Evolutionary conservation across 768 basidiomycete species (phyloP).

Genomic region (Suillus variegatus): DNA sequence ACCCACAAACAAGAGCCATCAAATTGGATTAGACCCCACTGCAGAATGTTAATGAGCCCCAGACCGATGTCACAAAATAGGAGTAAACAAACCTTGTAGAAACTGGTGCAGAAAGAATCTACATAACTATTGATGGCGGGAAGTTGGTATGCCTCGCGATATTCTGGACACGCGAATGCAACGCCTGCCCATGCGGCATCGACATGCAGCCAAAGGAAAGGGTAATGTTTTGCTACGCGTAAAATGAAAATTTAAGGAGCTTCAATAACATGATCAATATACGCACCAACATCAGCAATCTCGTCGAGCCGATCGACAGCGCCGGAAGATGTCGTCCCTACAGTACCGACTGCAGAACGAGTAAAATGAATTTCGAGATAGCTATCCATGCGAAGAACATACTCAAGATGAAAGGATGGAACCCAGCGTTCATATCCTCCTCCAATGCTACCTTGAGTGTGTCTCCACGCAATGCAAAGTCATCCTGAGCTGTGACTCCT

Average conservation of each 20-base stretch:
- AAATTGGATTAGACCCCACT: conserved; percentile 93
- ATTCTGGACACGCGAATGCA: conserved; percentile 78
- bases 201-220: conserved; percentile 81
- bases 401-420: conserved; percentile 84
- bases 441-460: conserved; percentile 59
- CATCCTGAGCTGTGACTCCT: conserved; percentile 62
- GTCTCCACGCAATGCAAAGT: conserved; percentile 70
- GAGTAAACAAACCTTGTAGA: conserved; percentile 69
- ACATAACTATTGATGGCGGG: conserved; percentile 74
- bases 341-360: conserved; percentile 66
- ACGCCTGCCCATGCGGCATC: conserved; percentile 94
- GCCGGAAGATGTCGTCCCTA: conserved; percentile 90
- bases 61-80: background rate
- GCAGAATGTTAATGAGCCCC: background rate
- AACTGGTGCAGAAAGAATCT: conserved; percentile 84
- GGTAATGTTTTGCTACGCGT: conserved; percentile 53
- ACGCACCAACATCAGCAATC: conserved; percentile 67
- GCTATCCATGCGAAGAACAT: conserved; percentile 2
- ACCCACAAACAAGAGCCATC: conserved; percentile 84
- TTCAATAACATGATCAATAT: conserved; percentile 2
- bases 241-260: background rate
- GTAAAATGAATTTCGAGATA: background rate
- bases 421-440: conserved; percentile 59
- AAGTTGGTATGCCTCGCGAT: conserved; percentile 59
- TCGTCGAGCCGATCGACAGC: conserved; percentile 81